Percentiles rank a stretch among this genome's conserved stretches.
Conservation (phyloP, 805 yeast species). For the Pichia scutulata region DNA sequence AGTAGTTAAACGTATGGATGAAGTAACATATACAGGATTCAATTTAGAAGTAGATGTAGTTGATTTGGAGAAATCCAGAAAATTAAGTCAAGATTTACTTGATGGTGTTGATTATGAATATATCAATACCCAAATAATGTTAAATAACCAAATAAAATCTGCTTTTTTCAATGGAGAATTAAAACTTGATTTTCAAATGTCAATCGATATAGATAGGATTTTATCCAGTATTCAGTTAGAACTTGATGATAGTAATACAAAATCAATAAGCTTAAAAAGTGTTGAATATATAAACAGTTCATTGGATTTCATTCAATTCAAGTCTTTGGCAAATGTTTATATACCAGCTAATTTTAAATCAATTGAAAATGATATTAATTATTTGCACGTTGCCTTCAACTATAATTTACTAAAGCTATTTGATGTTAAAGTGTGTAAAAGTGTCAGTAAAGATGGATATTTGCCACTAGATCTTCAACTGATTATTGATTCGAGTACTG, state of each 20-base stretch:
- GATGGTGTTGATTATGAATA: not conserved
- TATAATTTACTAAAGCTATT: not conserved
- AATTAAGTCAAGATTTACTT: not conserved
- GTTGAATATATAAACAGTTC: not conserved
- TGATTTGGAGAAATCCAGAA: not conserved
- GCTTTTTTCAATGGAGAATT: conserved; percentile 5
- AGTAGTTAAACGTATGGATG: not conserved
- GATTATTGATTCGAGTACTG: not conserved
- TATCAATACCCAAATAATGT: not conserved
- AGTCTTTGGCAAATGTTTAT: not conserved
- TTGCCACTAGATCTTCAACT: not conserved
- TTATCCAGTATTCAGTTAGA: not conserved
- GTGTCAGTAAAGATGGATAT: conserved; percentile 14
- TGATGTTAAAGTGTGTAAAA: conserved; percentile 20
- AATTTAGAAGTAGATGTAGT: not conserved
- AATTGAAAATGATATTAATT: not conserved
- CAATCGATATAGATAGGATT: not conserved
- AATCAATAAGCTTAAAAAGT: not conserved
- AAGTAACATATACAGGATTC: not conserved
- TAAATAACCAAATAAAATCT: not conserved
- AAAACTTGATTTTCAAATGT: no score
- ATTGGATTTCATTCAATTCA: not conserved
- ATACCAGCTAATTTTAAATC: not conserved
- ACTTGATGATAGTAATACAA: not conserved
- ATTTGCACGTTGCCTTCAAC: conserved; percentile 1